Conservation (phyloP, 352 stramenopile species). For the Phytopythium mirpurense region DNA sequence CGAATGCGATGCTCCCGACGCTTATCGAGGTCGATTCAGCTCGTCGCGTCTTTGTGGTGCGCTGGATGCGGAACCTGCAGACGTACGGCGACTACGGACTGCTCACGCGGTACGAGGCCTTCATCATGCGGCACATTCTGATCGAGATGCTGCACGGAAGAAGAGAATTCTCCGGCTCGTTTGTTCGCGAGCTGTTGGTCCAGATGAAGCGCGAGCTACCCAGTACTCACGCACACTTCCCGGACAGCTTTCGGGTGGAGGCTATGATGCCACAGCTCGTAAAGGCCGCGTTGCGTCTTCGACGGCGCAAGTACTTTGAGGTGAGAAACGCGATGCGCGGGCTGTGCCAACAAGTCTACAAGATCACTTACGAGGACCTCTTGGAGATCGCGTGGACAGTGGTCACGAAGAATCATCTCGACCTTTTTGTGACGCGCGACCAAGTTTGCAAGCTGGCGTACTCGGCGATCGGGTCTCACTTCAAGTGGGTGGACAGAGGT, state of each 20-base stretch:
- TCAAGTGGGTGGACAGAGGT: not conserved
- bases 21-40: slow-evolving; percentile 29
- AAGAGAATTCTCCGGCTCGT: slow-evolving; percentile 6
- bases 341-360: slow-evolving; percentile 29
- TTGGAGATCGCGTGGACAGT: slow-evolving; percentile 32
- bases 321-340: slow-evolving; percentile 37
- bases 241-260: slow-evolving; percentile 25
- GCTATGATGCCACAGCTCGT: slow-evolving; percentile 33
- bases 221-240: slow-evolving; percentile 42
- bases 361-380: slow-evolving; percentile 39
- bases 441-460: slow-evolving; percentile 1
- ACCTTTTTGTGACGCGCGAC: slow-evolving; percentile 4
- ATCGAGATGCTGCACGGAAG: slow-evolving; percentile 1
- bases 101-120: slow-evolving; percentile 54
- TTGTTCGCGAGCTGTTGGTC: slow-evolving; percentile 16
- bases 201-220: slow-evolving; percentile 52
- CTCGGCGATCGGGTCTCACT: not conserved
- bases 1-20: slow-evolving; percentile 39
- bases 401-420: slow-evolving; percentile 29
- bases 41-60: slow-evolving; percentile 29
- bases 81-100: slow-evolving; percentile 34
- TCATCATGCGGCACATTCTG: slow-evolving; percentile 20
- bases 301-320: slow-evolving; percentile 36
- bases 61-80: slow-evolving; percentile 28
- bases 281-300: slow-evolving; percentile 23